Conservation (phyloP, 2,329 filamentous ascomycete genomes). For the Geosmithia putterillii region DNA sequence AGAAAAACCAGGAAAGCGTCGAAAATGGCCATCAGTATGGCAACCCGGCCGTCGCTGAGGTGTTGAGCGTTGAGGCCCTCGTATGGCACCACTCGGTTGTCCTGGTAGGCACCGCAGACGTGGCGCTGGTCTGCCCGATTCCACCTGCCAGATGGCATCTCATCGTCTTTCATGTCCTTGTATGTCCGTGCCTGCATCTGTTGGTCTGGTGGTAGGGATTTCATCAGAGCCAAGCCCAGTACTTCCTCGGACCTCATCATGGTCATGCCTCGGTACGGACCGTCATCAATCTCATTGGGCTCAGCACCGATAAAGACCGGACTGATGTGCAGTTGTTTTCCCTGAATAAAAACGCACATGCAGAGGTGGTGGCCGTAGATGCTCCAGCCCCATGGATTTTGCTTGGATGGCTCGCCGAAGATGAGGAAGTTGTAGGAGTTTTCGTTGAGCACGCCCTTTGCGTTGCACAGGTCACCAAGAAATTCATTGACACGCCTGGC, state of each 20-base stretch:
- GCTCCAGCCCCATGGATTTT: slow-evolving; percentile 55
- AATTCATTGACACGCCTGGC: slow-evolving; percentile 66
- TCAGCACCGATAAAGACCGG: slow-evolving; percentile 71
- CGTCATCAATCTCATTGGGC: slow-evolving; percentile 58
- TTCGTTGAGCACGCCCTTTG: slow-evolving; percentile 53
- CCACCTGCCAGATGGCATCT: slow-evolving; percentile 55
- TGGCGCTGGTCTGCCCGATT: slow-evolving; percentile 70
- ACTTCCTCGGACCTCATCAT: slow-evolving; percentile 53
- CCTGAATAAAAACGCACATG: slow-evolving; percentile 54
- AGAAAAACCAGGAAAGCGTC: slow-evolving; percentile 36
- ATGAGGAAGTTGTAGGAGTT: slow-evolving; percentile 63
- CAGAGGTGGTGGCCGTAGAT: slow-evolving; percentile 70
- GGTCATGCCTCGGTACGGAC: slow-evolving; percentile 47
- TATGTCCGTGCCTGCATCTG: slow-evolving; percentile 18
- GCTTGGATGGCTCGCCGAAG: slow-evolving; percentile 47
- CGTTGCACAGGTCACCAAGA: slow-evolving; percentile 52
- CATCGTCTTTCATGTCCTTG: slow-evolving; percentile 44
- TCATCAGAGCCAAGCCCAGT: slow-evolving; percentile 55
- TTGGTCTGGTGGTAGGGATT: slow-evolving; percentile 13
- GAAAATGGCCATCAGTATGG: no score
- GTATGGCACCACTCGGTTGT: slow-evolving; percentile 62
- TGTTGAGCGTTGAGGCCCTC: slow-evolving; percentile 42
- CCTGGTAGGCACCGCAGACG: slow-evolving; percentile 61
- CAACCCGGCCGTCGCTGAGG: slow-evolving; percentile 12
- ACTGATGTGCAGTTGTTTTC: slow-evolving; percentile 50